Evolutionary conservation across 768 basidiomycete genomes (phyloP), one percentile per base, ranked within the genome.

Genomic region (Calocybe cyanea): DNA sequence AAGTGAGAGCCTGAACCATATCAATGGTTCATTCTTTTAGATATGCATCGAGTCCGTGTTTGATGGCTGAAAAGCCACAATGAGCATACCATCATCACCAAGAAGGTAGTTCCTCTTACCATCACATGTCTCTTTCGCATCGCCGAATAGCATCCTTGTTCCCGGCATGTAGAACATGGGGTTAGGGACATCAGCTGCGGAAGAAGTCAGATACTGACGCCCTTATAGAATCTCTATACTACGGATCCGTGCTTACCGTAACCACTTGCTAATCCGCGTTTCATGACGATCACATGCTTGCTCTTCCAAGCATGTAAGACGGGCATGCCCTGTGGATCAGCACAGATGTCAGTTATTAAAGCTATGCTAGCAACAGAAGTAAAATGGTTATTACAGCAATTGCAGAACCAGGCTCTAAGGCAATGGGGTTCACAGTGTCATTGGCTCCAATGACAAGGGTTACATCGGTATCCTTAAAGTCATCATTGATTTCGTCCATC

Each of bases 401-500:
- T 2, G 89, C 72, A 45, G 88, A 91, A 33, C 89, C 89, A 13
- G 86, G 77, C 62, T 93, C 90, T 10, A 93, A 71, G 8, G 89
- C 87, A 52, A 92, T 91, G 11, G 91, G 90, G 59, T 93, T 93
- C 41, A 93, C 91, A 1, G 91, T 93, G 59, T 93, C 91, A 56
- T 93, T 93, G 15, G 91, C 91, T 18, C 91, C 91, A 51, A 92
- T 92, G 52, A 92, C 91, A 15, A 93, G 78, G 6, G 85, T 87
- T n/a, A 93, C 77, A 58, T 93, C 91, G 0, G 91, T 93, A 28
- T 89, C 87, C 42, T 73, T 71, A 63, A 93, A 93, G 60, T 93
- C 91, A 32, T 92, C 88, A 59, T 93, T 92, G 69, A 93, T 92
- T 65, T 93, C 91, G 50, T 93, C 91, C 91, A 93, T 92, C 67